Evolutionary conservation across 306 rosid species (phyloP).

Genomic region (Cicer arietinum): DNA sequence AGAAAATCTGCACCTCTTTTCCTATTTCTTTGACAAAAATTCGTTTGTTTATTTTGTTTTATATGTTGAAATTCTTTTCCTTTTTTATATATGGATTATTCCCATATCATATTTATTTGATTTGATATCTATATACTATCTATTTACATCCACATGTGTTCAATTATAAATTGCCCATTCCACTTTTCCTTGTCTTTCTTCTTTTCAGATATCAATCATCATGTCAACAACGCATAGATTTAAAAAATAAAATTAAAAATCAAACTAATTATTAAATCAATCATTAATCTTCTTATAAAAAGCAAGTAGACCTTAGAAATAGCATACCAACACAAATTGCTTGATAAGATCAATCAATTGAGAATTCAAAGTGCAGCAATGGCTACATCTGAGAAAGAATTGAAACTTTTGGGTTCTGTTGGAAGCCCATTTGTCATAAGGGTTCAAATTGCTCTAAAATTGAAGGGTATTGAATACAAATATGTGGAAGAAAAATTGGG

Average conservation of each 20-base stretch:
- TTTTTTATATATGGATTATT: too few species aligned
- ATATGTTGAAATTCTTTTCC: too few species aligned
- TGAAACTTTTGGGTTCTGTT: constrained; percentile 48
- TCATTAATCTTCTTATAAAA: neutral
- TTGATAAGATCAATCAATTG: neutral
- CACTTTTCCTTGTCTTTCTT: neutral
- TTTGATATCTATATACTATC: too few species aligned
- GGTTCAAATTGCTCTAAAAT: constrained; percentile 57
- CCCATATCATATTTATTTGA: too few species aligned
- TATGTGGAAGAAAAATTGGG: constrained; percentile 49
- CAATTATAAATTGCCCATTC: too few species aligned
- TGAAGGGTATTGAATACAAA: constrained; percentile 60
- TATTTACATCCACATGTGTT: too few species aligned
- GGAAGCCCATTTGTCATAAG: constrained; percentile 58
- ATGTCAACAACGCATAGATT: neutral
- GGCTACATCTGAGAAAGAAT: constrained; percentile 40
- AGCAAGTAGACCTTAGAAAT: neutral
- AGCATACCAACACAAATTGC: neutral
- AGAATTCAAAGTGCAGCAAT: constrained; percentile 1
- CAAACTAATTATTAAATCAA: neutral
- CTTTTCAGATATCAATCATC: neutral
- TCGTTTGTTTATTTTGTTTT: too few species aligned
- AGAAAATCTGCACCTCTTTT: too few species aligned
- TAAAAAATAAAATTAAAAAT: neutral
- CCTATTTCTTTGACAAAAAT: too few species aligned